Conservation (phyloP, 2,329 filamentous ascomycete genomes). For the Aschersonia sp. region DNA sequence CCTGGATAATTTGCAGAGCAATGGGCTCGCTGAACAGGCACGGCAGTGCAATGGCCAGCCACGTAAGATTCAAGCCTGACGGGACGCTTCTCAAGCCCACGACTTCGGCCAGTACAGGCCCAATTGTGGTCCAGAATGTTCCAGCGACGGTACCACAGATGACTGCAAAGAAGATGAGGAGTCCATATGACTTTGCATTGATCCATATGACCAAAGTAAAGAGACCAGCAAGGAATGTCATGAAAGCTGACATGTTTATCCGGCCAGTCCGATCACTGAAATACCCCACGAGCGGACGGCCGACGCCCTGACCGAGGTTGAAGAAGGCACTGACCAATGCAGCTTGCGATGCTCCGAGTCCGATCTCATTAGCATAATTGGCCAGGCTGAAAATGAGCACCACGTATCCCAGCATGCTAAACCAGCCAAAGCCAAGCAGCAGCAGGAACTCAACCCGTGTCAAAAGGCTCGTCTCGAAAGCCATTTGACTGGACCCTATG, state of each 20-base stretch:
- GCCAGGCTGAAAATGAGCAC: conserved; percentile 66
- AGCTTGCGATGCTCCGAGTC: conserved; percentile 51
- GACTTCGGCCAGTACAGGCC: conserved; percentile 58
- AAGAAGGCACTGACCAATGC: conserved; percentile 60
- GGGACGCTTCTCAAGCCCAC: conserved; percentile 57
- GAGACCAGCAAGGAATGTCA: conserved; percentile 50
- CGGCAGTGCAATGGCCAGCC: conserved; percentile 57
- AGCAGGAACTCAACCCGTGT: conserved; percentile 47
- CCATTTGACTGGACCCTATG: conserved; percentile 50
- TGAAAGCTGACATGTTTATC: conserved; percentile 55
- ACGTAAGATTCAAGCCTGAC: conserved; percentile 53
- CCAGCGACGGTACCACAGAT: conserved; percentile 59
- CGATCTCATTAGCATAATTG: conserved; percentile 56
- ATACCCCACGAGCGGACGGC: conserved; percentile 58
- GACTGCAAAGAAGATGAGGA: conserved; percentile 57
- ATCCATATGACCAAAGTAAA: conserved; percentile 62
- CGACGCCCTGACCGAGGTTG: conserved; percentile 53
- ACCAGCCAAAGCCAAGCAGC: conserved; percentile 52
- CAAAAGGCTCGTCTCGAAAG: conserved; percentile 53
- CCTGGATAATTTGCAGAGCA: conserved; percentile 37
- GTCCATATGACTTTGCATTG: conserved; percentile 46
- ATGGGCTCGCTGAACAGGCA: conserved; percentile 56
- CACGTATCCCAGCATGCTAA: conserved; percentile 60
- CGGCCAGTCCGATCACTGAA: conserved; percentile 57
- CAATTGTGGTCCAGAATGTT: conserved; percentile 56